These are phyloP conservation scores for Penicillium cataractarum DNA, from an alignment of 495 filamentous ascomycete species.

Conservation along the genomic window DNA sequence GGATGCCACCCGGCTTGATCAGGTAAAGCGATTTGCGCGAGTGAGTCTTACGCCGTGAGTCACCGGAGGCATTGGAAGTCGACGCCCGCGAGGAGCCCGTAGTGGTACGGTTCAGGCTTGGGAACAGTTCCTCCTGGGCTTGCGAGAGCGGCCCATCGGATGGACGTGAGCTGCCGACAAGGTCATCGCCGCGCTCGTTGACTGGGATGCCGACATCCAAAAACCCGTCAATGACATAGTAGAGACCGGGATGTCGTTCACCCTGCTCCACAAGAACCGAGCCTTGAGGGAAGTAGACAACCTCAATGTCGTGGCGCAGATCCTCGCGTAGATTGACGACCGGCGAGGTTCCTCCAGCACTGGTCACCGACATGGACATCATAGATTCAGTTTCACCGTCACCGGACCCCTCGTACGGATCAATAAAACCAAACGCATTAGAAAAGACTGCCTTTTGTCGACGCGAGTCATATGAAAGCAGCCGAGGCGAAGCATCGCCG, in stretches of 20 bases:
- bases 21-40: slow-evolving; percentile 78
- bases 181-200: slow-evolving; percentile 53
- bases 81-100: slow-evolving; percentile 50
- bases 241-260: slow-evolving; percentile 91
- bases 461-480: slow-evolving; percentile 83
- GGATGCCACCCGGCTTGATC: slow-evolving; percentile 93
- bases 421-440: slow-evolving; percentile 95
- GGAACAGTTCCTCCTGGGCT: slow-evolving; percentile 48
- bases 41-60: slow-evolving; percentile 53
- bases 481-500: slow-evolving; percentile 78
- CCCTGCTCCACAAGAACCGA: slow-evolving; percentile 97
- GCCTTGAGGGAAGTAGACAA: slow-evolving; percentile 94
- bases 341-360: slow-evolving; percentile 57
- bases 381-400: slow-evolving; percentile 90
- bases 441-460: slow-evolving; percentile 80
- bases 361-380: slow-evolving; percentile 65
- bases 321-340: slow-evolving; percentile 66
- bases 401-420: slow-evolving; percentile 77
- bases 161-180: slow-evolving; percentile 41
- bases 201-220: slow-evolving; percentile 83
- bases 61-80: slow-evolving; percentile 34
- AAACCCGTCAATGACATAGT: slow-evolving; percentile 98
- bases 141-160: slow-evolving; percentile 19
- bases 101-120: slow-evolving; percentile 51
- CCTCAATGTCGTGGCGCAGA: slow-evolving; percentile 89